Base-by-base conservation (phyloP, 139 green algal species). In the Zygnema cylindricum region DNA sequence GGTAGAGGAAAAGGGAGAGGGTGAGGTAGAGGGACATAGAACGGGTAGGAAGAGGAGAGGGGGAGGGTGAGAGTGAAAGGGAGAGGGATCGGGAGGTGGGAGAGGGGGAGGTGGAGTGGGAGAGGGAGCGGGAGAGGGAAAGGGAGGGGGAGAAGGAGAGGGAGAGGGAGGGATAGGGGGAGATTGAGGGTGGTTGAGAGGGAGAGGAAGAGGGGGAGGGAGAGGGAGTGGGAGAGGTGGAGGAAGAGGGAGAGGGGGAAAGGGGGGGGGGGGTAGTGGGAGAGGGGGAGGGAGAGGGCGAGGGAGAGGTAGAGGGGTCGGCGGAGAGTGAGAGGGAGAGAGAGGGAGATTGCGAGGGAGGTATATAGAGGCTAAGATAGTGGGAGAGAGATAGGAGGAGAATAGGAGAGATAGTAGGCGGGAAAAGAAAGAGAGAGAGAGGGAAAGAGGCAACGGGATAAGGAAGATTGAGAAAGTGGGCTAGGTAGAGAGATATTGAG, bases 271-370 rank as follows among this genome's bases (percentile, higher is more conserved):
- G 71, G 43, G 11, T 11, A n/a, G n/a, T n/a, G n/a, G n/a, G n/a
- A n/a, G 71, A 11, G 71, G 38, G 11, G 43, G 71, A 79, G 71
- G 43, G 11, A 3, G 71, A 79, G 71, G 38, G 71, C 36, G 71
- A 79, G 71, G 38, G 71, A 79, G 71, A 79, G 71, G 38, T 7
- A 79, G 7, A 11, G 71, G 43, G 71, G 43, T 41, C 42, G 11
- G 38, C 7, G 38, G 71, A 11, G 11, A 11, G 11, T 55, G 71
- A 30, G 11, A 79, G 71, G 38, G 11, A 79, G 11, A 79, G 71
- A 79, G 71, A 79, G 71, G 38, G 71, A 79, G 71, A 79, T 41
- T 7, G 71, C 16, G 71, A 11, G 71, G 43, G 71, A 79, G 71
- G 38, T 25, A 79, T 25, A 79, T 25, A 30, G 11, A 11, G 71